Evolutionary conservation across 768 basidiomycete genomes (phyloP), one percentile per base, ranked within the genome.

Genomic region (Agaricus sinodeliciosus): DNA sequence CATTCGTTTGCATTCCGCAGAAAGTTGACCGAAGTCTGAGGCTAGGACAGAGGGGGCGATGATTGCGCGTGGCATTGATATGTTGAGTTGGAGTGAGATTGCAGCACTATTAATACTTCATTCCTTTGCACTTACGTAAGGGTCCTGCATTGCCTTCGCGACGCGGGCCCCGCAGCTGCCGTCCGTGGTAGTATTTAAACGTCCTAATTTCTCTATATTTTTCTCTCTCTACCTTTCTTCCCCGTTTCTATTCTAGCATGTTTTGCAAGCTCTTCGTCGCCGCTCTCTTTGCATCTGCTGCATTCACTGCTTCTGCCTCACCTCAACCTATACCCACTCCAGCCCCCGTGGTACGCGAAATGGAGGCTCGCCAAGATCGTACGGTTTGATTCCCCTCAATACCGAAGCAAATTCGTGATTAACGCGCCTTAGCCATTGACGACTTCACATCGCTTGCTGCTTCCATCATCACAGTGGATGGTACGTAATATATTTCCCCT

Each of bases 41-140:
- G 96, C 95, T 15, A 99, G 86, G 40, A 98, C 93, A 3, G 94
- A 97, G 18, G 96, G 96, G 9, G 94, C 86, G 67, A 99, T 92
- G 72, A 98, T 97, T 12, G 91, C 84, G 60, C 79, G 82, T 59
- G 85, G 87, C 92, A 94, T 94, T 49, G 51, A 49, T 57, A 48
- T 48, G 45, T n/a, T 47, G 40, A 48, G 39, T 12, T 18, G 16
- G 27, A 16, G 4, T 5, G 9, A 22, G 18, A 26, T 16, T 27
- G 40, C 35, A 22, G n/a, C 40, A 28, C 16, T 44, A 51, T 51
- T 50, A 50, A 50, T 50, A 42, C 19, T 34, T 50, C 41, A 28
- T 13, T 16, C 15, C 16, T 39, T 19, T n/a, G 22, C 9, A 18
- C 9, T 53, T 53, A 53, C 45, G 51, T 53, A 53, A 53, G 34